Percentiles rank a stretch among this genome's conserved stretches.
phyloP scores from a whole-genome alignment of 1,139 yeast species.

The Saccharomyces uvarum region DNA sequence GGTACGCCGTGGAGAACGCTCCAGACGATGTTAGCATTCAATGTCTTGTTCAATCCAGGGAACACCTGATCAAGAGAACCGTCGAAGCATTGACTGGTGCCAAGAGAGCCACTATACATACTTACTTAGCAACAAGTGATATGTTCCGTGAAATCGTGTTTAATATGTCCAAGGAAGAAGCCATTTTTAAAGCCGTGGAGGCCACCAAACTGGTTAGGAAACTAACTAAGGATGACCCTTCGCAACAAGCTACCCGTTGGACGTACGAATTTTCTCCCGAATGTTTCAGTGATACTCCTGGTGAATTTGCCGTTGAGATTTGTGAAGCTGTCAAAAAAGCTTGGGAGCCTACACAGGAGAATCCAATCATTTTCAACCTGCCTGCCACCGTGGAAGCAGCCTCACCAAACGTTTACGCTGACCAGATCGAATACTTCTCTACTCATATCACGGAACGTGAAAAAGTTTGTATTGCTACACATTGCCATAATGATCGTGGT shows the following conservation, averaged over 20 bases:
- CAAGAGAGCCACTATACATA: slow-evolving; percentile 80
- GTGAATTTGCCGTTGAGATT: slow-evolving; percentile 72
- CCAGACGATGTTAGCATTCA: slow-evolving; percentile 92
- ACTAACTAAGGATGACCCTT: slow-evolving; percentile 83
- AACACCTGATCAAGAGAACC: slow-evolving; percentile 79
- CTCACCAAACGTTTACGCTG: slow-evolving; percentile 91
- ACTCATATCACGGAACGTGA: slow-evolving; percentile 75
- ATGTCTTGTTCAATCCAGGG: slow-evolving; percentile 87
- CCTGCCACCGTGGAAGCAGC: slow-evolving; percentile 99
- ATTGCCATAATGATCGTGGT: slow-evolving; percentile 95
- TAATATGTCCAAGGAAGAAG: slow-evolving; percentile 73
- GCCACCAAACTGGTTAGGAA: slow-evolving; percentile 73
- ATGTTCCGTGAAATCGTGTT: slow-evolving; percentile 87
- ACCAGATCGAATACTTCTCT: slow-evolving; percentile 86
- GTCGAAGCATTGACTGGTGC: slow-evolving; percentile 87
- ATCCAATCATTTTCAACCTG: slow-evolving; percentile 86
- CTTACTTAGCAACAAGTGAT: slow-evolving; percentile 87
- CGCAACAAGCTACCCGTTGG: slow-evolving; percentile 70
- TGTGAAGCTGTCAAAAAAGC: slow-evolving; percentile 94
- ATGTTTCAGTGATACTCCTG: slow-evolving; percentile 83
- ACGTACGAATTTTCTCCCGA: slow-evolving; percentile 91
- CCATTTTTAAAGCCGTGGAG: slow-evolving; percentile 71
- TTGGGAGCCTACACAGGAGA: slow-evolving; percentile 79
- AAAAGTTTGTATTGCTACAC: slow-evolving; percentile 79
- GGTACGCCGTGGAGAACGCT: slow-evolving; percentile 84